phyloP scores from a whole-genome alignment of 805 yeast species.

The Cyberlindnera euphorbiae region DNA sequence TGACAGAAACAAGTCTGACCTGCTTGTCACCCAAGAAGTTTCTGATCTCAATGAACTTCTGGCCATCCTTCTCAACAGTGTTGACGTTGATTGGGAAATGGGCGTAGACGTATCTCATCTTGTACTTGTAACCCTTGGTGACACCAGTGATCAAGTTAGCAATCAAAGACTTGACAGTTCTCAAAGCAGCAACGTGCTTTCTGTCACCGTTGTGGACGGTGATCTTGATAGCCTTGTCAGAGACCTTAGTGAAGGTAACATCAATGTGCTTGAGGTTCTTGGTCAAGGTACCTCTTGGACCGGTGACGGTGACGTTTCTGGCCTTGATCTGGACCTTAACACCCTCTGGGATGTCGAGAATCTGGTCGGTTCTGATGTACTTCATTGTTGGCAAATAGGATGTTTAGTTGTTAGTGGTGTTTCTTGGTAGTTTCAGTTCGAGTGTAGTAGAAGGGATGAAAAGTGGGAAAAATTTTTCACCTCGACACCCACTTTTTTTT shows the following conservation, averaged over 20 bases:
- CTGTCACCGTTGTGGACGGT: constrained; percentile 98
- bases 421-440: not conserved
- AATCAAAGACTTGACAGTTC: constrained; percentile 95
- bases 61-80: constrained; percentile 74
- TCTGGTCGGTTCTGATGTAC: constrained; percentile 84
- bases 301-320: constrained; percentile 83
- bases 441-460: too few species aligned
- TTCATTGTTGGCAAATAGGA: constrained; percentile 52
- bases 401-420: not conserved
- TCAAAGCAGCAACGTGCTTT: constrained; percentile 98
- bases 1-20: constrained; percentile 81
- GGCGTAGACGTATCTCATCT: constrained; percentile 99
- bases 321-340: constrained; percentile 89
- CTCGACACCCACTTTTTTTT: too few species aligned
- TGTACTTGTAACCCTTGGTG: constrained; percentile 98
- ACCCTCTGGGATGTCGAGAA: constrained; percentile 83
- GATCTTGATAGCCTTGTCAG: constrained; percentile 71
- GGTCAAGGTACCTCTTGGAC: constrained; percentile 94
- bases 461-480: too few species aligned
- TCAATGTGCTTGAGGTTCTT: constrained; percentile 93
- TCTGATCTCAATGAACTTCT: constrained; percentile 86
- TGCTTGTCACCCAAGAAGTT: constrained; percentile 99
- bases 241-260: constrained; percentile 82
- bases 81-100: constrained; percentile 99
- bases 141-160: constrained; percentile 96